These are phyloP conservation scores for Sordariomycetes sp. DNA, from an alignment of 2,329 filamentous ascomycete genomes.

Conservation along the genomic window DNA sequence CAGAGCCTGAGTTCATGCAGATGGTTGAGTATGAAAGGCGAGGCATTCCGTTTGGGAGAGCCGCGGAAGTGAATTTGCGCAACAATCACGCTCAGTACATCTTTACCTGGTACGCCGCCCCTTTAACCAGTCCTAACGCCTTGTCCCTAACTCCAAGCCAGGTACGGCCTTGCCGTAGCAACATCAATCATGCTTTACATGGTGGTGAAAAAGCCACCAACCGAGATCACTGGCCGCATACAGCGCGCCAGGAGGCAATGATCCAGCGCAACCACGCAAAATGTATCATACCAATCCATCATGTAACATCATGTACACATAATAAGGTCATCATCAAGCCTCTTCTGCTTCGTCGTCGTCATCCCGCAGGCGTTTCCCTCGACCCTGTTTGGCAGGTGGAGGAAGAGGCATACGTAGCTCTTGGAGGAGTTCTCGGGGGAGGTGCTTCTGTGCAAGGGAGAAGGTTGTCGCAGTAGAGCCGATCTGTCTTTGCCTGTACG, in stretches of 20 bases:
- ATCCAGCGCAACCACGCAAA: conserved; percentile 6
- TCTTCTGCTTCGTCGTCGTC: conserved; percentile 26
- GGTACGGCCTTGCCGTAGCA: conserved; percentile 77
- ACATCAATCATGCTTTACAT: conserved; percentile 96
- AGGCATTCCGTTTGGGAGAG: conserved; percentile 81
- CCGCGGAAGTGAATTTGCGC: conserved; percentile 82
- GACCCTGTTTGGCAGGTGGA: conserved; percentile 37
- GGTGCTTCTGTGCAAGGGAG: conserved; percentile 72
- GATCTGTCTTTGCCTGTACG: conserved; percentile 65
- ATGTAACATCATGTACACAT: conserved; percentile 4
- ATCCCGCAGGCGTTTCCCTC: conserved; percentile 18
- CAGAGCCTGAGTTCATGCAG: conserved; percentile 71
- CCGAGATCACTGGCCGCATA: conserved; percentile 63
- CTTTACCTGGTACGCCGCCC: conserved; percentile 75
- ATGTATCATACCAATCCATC: conserved; percentile 1
- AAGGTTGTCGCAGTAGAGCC: conserved; percentile 66
- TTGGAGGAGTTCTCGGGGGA: conserved; percentile 75
- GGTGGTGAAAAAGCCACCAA: conserved; percentile 79
- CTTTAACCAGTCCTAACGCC: background rate
- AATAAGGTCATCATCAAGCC: conserved; percentile 16
- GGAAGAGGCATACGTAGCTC: conserved; percentile 65
- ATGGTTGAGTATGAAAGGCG: conserved; percentile 66
- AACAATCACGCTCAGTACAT: conserved; percentile 99
- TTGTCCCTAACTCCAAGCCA: conserved; percentile 23
- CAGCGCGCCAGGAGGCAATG: conserved; percentile 53